phyloP scores from a whole-genome alignment of 371 early-diverging fungal species.

The Mucor mucedo region DNA sequence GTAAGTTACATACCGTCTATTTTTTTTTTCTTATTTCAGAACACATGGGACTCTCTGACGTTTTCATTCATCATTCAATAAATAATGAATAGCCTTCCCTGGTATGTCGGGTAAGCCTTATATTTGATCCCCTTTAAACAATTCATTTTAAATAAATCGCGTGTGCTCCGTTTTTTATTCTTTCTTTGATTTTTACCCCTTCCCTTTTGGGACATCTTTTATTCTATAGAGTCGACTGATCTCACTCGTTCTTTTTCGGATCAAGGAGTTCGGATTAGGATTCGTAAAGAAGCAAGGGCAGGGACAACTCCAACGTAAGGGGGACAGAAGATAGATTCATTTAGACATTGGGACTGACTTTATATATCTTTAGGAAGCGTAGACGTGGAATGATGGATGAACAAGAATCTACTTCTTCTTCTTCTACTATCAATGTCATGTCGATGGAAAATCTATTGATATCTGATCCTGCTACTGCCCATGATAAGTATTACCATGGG shows the following conservation, averaged over 20 bases:
- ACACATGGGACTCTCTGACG: too few relatives aligned
- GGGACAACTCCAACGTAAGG: conserved; percentile 13
- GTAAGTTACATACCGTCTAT: conserved; percentile 33
- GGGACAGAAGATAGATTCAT: not conserved
- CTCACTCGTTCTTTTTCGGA: conserved; percentile 39
- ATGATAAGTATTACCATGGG: too few relatives aligned
- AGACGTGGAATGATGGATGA: conserved; percentile 8
- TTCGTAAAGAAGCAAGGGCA: conserved; percentile 30
- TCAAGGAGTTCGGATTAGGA: conserved; percentile 38
- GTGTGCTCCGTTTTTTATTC: too few relatives aligned
- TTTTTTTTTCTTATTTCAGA: conserved; percentile 42
- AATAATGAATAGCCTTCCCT: conserved; percentile 76
- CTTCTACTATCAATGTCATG: conserved; percentile 12
- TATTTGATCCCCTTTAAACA: not conserved
- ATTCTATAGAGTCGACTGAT: conserved; percentile 30
- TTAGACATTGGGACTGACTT: not conserved
- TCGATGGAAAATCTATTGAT: conserved; percentile 27
- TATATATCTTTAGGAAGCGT: conserved; percentile 18
- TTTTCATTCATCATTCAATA: too few relatives aligned
- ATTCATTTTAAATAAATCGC: too few relatives aligned
- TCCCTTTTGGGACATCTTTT: too few relatives aligned
- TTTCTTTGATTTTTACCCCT: too few relatives aligned
- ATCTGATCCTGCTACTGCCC: conserved; percentile 3
- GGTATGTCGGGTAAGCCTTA: conserved; percentile 75
- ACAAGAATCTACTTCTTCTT: not conserved